Evolutionary conservation across 495 filamentous ascomycete genomes (phyloP), one percentile per base, ranked within the genome.

Genomic region (Cercophora sp.): DNA sequence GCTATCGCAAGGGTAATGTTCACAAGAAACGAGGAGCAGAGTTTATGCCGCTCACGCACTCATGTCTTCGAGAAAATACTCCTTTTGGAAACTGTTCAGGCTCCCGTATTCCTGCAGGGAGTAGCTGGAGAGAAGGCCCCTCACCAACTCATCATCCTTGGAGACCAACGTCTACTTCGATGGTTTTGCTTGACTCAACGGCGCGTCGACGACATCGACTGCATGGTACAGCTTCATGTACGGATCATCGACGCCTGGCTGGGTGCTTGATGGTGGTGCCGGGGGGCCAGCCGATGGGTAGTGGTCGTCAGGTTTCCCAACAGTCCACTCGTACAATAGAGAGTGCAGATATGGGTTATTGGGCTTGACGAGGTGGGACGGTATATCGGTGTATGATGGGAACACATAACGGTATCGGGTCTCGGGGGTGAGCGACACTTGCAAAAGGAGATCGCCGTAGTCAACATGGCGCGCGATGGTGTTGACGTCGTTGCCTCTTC

Each of bases 351-450:
- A 43, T 6, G 40, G 40, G 22, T 43, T 43, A 9, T 6, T n/a
- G n/a, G 40, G 40, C 5, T 9, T 43, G 40, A 22, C 15, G 22
- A 43, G 40, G 13, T 8, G 13, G 10, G 9, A 13, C 10, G 40
- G 63, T 61, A 68, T 68, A 8, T 66, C 55, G 16, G 40, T 6
- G 3, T 52, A 19, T 27, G 58, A 61, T 2, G 65, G 63, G 39
- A 68, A 68, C 26, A 61, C 60, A 32, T 68, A 70, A 25, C 67
- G 63, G 11, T 58, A 61, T 1, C 65, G 55, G n/a, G 56, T 52
- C 35, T 70, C 67, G 20, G 67, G 65, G 25, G 49, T 37, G 22
- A 68, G 26, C 3, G 65, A 55, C 24, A 70, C 48, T 42, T 70
- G 63, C 11, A 68, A 54, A 2, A 68, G 45, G 10, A 66, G 48